Conservation (phyloP, 805 yeast genomes). For the Kazachstania bromeliacearum region DNA sequence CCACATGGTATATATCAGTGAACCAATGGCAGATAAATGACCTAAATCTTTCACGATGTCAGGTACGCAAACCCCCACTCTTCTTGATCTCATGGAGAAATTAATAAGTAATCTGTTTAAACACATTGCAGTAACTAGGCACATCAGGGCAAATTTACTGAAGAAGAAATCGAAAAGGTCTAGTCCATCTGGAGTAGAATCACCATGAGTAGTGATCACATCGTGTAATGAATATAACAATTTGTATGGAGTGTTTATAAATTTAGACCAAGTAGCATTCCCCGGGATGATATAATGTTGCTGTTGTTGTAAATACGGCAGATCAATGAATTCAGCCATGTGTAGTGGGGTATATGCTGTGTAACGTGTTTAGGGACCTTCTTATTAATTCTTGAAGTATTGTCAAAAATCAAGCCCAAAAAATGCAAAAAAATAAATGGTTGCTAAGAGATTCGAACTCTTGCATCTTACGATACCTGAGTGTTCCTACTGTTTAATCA, state of each 20-base stretch:
- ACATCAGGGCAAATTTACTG: conserved; percentile 42
- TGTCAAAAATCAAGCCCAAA: no score
- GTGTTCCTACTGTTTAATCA: conserved; percentile 12
- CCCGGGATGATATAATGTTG: conserved; percentile 13
- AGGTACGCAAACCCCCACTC: background rate
- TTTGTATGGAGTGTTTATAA: conserved; percentile 12
- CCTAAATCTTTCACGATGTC: no score
- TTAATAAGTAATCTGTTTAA: conserved; percentile 39
- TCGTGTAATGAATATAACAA: conserved; percentile 2
- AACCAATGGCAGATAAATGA: no score
- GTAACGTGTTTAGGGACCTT: no score
- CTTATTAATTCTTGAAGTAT: no score
- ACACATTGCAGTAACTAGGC: conserved; percentile 50
- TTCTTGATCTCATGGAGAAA: background rate
- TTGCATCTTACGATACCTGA: conserved; percentile 26
- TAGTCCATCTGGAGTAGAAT: background rate
- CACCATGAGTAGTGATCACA: background rate
- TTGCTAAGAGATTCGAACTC: conserved; percentile 26
- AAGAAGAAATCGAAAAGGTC: conserved; percentile 32
- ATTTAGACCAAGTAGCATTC: conserved; percentile 6
- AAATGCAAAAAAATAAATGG: conserved; percentile 16
- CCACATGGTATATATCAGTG: no score
- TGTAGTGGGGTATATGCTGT: conserved; percentile 14
- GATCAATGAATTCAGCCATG: no score
- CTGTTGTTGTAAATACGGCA: conserved; percentile 22